These are phyloP conservation scores for Eragrostis nindensis DNA, from an alignment of 176 grass and related monocot genomes.

Conservation along the genomic window DNA sequence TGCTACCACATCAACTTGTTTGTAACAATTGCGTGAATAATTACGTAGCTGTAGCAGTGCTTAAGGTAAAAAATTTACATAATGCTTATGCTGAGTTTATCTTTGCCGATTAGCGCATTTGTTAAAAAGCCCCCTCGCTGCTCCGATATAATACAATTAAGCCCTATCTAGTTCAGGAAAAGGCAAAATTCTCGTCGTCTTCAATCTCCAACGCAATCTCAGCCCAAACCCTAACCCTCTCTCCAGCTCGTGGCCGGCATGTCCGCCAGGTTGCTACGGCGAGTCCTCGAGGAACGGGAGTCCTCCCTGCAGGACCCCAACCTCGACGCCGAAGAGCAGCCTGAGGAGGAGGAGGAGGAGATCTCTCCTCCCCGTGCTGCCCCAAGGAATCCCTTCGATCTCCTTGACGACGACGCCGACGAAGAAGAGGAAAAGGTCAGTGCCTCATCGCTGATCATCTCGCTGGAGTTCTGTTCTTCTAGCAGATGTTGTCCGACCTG, in stretches of 20 bases:
- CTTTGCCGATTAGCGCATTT: neutral
- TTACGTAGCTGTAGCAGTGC: too few relatives aligned
- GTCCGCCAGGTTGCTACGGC: conserved; percentile 73
- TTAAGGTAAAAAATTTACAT: too few relatives aligned
- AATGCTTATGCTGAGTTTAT: too few relatives aligned
- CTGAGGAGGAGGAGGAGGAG: conserved; percentile 39
- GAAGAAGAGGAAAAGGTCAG: conserved; percentile 52
- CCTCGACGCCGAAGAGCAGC: conserved; percentile 36
- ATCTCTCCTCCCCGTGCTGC: conserved; percentile 36
- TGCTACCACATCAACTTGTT: too few relatives aligned
- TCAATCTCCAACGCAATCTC: conserved; percentile 30
- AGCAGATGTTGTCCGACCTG: neutral
- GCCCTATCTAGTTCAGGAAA: neutral
- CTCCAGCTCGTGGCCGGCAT: conserved; percentile 38
- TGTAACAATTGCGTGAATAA: too few relatives aligned
- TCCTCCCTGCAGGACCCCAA: conserved; percentile 45
- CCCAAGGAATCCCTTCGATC: conserved; percentile 79
- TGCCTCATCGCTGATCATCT: neutral
- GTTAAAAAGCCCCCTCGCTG: neutral
- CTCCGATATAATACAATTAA: conserved; percentile 4
- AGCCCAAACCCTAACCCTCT: conserved; percentile 56
- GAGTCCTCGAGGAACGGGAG: conserved; percentile 80
- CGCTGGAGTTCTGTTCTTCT: neutral
- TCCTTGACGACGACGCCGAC: conserved; percentile 61
- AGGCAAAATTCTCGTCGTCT: conserved; percentile 22